These are phyloP conservation scores for Suillus fuscotomentosus DNA, from an alignment of 768 basidiomycete genomes.

Conservation along the genomic window DNA sequence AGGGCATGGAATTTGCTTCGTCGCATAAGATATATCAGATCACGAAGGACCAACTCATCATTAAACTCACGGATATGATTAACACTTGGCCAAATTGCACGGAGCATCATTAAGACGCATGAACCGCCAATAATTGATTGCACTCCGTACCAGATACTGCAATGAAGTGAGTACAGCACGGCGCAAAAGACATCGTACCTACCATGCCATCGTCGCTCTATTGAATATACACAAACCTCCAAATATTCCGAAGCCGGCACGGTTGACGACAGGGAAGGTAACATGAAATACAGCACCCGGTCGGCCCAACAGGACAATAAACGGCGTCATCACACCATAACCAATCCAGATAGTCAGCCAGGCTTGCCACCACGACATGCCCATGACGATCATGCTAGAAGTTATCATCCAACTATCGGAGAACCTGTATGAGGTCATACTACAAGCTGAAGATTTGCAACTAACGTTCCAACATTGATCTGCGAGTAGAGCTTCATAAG, in stretches of 20 bases:
- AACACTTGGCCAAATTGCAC: constrained; percentile 68
- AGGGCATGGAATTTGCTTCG: constrained; percentile 60
- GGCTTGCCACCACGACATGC: constrained; percentile 76
- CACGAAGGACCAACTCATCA: background rate
- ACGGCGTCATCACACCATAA: constrained; percentile 55
- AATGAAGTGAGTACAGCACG: constrained; percentile 5
- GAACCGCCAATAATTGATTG: constrained; percentile 73
- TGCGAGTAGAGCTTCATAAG: background rate
- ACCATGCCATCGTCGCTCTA: constrained; percentile 66
- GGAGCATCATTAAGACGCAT: constrained; percentile 66
- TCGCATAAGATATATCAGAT: background rate
- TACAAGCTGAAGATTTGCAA: background rate
- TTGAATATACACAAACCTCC: constrained; percentile 72
- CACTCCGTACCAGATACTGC: constrained; percentile 66
- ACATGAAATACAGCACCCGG: constrained; percentile 71
- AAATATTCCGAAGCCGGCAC: constrained; percentile 68
- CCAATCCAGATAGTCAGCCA: constrained; percentile 72
- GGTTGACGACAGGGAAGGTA: constrained; percentile 64
- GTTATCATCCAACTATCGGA: constrained; percentile 61
- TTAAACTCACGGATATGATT: constrained; percentile 52
- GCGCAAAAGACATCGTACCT: constrained; percentile 15
- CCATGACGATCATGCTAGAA: constrained; percentile 62
- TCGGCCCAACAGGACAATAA: constrained; percentile 68
- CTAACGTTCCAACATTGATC: constrained; percentile 4
- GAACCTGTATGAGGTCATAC: constrained; percentile 1